A percentile compares a stretch with the other conserved stretches of the same genome.
phyloP scores from a whole-genome alignment of 148 eudicot species.

The Rhododendron henanense region DNA sequence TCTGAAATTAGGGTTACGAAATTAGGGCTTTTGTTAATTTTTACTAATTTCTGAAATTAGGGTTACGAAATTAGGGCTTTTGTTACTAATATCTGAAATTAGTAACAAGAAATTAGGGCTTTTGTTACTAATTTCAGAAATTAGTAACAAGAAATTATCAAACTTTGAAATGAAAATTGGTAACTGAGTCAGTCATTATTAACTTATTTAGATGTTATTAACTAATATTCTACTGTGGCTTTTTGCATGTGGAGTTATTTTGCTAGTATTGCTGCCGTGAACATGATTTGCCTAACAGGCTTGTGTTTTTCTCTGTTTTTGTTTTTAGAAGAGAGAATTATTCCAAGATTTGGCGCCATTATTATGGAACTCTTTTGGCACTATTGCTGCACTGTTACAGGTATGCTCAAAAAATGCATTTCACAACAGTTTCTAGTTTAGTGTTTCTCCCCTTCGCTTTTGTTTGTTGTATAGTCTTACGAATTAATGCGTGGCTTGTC shows the following conservation, averaged over 20 bases:
- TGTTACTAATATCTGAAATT: too few relatives aligned
- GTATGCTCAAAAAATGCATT: conserved; percentile 26
- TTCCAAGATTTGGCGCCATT: conserved; percentile 95
- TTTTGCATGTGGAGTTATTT: conserved; percentile 7
- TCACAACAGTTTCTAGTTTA: neutral
- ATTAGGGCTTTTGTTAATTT: too few relatives aligned
- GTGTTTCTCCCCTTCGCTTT: neutral
- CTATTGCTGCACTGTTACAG: conserved; percentile 92
- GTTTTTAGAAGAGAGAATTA: conserved; percentile 70
- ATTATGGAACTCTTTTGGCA: conserved; percentile 92
- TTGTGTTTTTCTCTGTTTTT: conserved; percentile 1
- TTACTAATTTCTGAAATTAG: too few relatives aligned
- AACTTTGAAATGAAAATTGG: too few relatives aligned
- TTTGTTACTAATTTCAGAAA: too few relatives aligned
- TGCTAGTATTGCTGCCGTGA: conserved; percentile 18
- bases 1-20: too few relatives aligned
- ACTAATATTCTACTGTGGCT: too few relatives aligned
- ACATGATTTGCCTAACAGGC: conserved; percentile 12
- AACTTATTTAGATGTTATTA: too few relatives aligned
- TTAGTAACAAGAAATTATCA: too few relatives aligned
- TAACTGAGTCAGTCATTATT: too few relatives aligned
- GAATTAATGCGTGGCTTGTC: neutral
- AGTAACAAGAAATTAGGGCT: too few relatives aligned
- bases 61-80: too few relatives aligned
- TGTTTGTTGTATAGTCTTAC: neutral